phyloP scores from a whole-genome alignment of 495 filamentous ascomycete species.

The Penicillium salamii region DNA sequence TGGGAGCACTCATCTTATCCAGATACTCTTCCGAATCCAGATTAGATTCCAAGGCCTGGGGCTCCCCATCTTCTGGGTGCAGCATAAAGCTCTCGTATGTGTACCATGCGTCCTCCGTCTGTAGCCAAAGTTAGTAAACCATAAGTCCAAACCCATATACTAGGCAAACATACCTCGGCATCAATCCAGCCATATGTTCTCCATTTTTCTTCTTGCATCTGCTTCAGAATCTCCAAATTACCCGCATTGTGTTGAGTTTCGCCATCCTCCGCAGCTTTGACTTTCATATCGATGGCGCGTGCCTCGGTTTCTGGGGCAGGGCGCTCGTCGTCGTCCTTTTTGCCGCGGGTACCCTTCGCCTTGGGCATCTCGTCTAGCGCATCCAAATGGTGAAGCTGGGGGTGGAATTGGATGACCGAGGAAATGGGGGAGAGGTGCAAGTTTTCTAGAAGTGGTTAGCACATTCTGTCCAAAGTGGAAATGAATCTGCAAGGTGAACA shows the following conservation, averaged over 20 bases:
- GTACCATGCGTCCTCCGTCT: slow-evolving; percentile 60
- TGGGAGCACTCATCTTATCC: slow-evolving; percentile 62
- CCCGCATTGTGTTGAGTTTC: slow-evolving; percentile 46
- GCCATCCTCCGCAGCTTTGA: slow-evolving; percentile 60
- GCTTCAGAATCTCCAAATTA: slow-evolving; percentile 54
- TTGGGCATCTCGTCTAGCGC: slow-evolving; percentile 54
- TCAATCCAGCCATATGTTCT: slow-evolving; percentile 61
- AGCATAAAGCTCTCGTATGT: slow-evolving; percentile 60
- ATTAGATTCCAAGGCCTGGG: slow-evolving; percentile 49
- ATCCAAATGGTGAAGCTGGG: slow-evolving; percentile 74
- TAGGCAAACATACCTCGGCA: slow-evolving; percentile 52
- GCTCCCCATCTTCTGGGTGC: slow-evolving; percentile 46
- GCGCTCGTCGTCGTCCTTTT: slow-evolving; percentile 46
- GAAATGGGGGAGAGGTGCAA: slow-evolving; percentile 66
- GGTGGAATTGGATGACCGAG: slow-evolving; percentile 68
- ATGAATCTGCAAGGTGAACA: slow-evolving; percentile 17
- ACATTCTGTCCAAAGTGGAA: too few species aligned
- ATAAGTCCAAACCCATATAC: not conserved
- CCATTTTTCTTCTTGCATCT: slow-evolving; percentile 69
- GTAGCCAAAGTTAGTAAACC: slow-evolving; percentile 1
- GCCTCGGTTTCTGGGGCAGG: slow-evolving; percentile 47
- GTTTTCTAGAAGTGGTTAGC: slow-evolving; percentile 46
- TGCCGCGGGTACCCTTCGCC: slow-evolving; percentile 30
- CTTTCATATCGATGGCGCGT: slow-evolving; percentile 62
- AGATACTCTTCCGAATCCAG: slow-evolving; percentile 59